These are phyloP conservation scores for Lactarius hengduanensis DNA, from an alignment of 768 basidiomycete genomes.

Conservation along the genomic window DNA sequence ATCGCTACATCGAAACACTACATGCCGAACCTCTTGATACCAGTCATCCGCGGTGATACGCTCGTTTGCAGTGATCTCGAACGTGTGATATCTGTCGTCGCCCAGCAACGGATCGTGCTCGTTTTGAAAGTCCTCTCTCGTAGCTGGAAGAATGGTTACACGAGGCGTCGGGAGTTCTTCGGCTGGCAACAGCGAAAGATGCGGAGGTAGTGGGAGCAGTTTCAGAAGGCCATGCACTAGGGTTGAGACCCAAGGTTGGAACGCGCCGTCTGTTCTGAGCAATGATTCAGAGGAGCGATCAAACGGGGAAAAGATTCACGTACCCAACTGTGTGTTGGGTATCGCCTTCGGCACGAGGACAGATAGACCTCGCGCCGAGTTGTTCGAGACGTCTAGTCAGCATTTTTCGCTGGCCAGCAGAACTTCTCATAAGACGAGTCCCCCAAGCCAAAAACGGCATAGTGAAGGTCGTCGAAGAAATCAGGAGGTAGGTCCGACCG, in stretches of 20 bases:
- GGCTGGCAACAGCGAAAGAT: slow-evolving; percentile 34
- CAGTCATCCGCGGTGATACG: slow-evolving; percentile 78
- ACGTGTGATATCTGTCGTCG: slow-evolving; percentile 44
- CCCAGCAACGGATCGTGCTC: slow-evolving; percentile 27
- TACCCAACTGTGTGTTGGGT: slow-evolving; percentile 83
- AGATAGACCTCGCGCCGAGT: slow-evolving; percentile 70
- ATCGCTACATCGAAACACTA: slow-evolving; percentile 72
- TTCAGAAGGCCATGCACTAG: slow-evolving; percentile 48
- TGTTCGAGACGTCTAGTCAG: slow-evolving; percentile 59
- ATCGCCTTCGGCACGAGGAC: slow-evolving; percentile 75
- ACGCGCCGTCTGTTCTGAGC: slow-evolving; percentile 65
- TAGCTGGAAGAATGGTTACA: slow-evolving; percentile 30
- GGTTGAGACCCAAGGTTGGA: slow-evolving; percentile 65
- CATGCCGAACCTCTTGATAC: slow-evolving; percentile 92
- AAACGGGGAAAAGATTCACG: slow-evolving; percentile 29
- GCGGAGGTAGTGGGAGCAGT: slow-evolving; percentile 50
- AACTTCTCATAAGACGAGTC: slow-evolving; percentile 87
- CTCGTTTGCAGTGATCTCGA: slow-evolving; percentile 56
- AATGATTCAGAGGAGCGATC: neutral
- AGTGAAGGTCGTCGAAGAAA: slow-evolving; percentile 75
- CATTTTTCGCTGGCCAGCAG: slow-evolving; percentile 89
- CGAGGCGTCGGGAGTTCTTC: slow-evolving; percentile 39
- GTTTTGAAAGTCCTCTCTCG: slow-evolving; percentile 9
- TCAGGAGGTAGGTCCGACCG: slow-evolving; percentile 73
- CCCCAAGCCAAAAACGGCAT: slow-evolving; percentile 82